These are phyloP conservation scores for Lactarius hengduanensis DNA, from an alignment of 768 basidiomycete species.

Conservation along the genomic window DNA sequence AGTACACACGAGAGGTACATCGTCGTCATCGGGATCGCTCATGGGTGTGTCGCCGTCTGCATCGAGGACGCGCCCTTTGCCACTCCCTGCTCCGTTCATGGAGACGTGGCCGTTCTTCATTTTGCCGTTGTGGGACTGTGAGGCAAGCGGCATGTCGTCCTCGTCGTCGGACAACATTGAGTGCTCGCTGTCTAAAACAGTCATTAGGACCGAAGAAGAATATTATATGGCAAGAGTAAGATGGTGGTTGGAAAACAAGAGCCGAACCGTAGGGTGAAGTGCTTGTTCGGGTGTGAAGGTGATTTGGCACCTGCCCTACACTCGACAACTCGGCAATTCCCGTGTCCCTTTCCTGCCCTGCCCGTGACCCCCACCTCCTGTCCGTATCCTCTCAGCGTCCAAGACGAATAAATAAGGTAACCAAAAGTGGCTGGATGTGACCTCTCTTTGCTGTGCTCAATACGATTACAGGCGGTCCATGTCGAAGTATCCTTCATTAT, in stretches of 20 bases:
- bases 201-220: conserved; percentile 6
- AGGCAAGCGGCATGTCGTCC: conserved; percentile 49
- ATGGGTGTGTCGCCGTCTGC: conserved; percentile 47
- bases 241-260: conserved; percentile 25
- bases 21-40: conserved; percentile 65
- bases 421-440: background rate
- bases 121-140: conserved; percentile 36
- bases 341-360: conserved; percentile 3
- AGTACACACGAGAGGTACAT: conserved; percentile 62
- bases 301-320: conserved; percentile 59
- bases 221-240: conserved; percentile 11
- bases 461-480: conserved; percentile 11
- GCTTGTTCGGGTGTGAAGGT: conserved; percentile 31
- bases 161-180: conserved; percentile 60
- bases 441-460: background rate
- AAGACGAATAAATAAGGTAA: background rate
- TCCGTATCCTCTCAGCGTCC: background rate
- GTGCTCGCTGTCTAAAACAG: conserved; percentile 37
- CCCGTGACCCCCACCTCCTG: conserved; percentile 3
- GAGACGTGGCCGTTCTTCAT: conserved; percentile 42
- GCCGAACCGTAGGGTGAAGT: conserved; percentile 24
- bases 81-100: conserved; percentile 38
- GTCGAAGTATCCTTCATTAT: conserved; percentile 59
- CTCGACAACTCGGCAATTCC: conserved; percentile 26
- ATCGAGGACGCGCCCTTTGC: conserved; percentile 41